Base-by-base conservation (phyloP, 2,329 filamentous ascomycete species). In the Geosmithia flava region DNA sequence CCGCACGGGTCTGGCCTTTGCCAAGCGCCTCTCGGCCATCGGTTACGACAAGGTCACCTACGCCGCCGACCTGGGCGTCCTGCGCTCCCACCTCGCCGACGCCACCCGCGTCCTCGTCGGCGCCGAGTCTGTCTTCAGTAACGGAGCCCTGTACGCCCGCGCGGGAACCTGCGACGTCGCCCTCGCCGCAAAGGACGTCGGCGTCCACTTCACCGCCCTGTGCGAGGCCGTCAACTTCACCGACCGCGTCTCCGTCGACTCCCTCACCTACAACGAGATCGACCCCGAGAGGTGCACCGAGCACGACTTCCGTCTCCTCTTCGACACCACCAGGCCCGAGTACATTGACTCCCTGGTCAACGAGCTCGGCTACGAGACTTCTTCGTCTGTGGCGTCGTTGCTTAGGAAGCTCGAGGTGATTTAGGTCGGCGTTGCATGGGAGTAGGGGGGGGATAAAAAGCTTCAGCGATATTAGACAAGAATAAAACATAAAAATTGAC, bases 141-240 rank as follows among this genome's bases (percentile, higher is more conserved):
- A 97, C 64, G 93, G 93, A 7, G 79, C 87, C 33, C 76, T 98
- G 56, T 95, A 94, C 65, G 91, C 86, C 4, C 81, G 89, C 19
- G 81, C 88, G 10, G 93, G 93, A 51, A 95, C 90, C 3, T 87
- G 87, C 20, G 79, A 93, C 50, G 77, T 97, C 10, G 90, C 91
- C 17, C 85, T 93, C 71, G 81, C 85, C 42, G 91, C 90, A 6
- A 80, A 83, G 47, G 80, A 85, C 49, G 73, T 81, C 19, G 82
- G 84, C 50, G 78, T 90, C 39, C 85, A 87, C 1, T 87, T 97
- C 50, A 82, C 94, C 33, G 87, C 94, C 3, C 85, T 94, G 50
- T 95, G 88, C 64, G 91, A 97, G 69, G 93, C 85, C 3, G 83
- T 97, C 68, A 98, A 97, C 67, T 96, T 97, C 63, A 93, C 58